phyloP scores from a whole-genome alignment of 2,329 filamentous ascomycete species.

The Colletotrichum theobromicola region DNA sequence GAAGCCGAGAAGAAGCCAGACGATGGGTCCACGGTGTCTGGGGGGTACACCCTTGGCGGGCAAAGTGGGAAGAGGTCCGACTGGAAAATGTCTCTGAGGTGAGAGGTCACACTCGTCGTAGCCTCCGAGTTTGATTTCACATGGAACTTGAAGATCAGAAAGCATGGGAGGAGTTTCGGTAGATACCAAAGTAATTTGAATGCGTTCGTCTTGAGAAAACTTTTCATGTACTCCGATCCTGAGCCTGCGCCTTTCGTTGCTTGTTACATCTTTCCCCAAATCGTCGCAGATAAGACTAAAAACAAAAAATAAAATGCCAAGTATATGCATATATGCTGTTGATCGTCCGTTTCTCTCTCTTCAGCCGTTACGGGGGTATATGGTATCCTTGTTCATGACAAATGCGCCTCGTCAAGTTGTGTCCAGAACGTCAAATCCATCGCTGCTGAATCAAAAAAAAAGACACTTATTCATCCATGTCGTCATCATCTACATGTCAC shows the following conservation, averaged over 20 bases:
- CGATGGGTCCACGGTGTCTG: constrained; percentile 20
- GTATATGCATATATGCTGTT: background rate
- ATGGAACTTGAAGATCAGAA: background rate
- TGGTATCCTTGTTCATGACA: constrained; percentile 15
- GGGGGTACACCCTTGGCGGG: constrained; percentile 20
- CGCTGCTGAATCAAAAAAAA: background rate
- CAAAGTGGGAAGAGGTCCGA: constrained; percentile 18
- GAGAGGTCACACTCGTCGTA: background rate
- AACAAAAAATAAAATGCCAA: background rate
- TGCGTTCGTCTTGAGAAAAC: background rate
- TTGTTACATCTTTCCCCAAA: background rate
- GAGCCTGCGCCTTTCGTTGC: background rate
- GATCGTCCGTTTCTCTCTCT: background rate
- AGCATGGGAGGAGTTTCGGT: background rate
- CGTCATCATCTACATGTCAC: background rate
- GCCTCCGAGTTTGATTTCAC: background rate
- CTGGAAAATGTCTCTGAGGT: constrained; percentile 25
- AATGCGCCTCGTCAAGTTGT: constrained; percentile 9
- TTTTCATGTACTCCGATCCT: background rate
- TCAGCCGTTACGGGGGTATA: constrained; percentile 9
- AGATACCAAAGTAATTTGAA: background rate
- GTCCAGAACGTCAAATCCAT: constrained; percentile 6
- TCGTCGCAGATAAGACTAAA: background rate
- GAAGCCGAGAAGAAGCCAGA: background rate
- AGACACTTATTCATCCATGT: background rate